Percentiles rank a stretch among this genome's conserved stretches.
Evolutionary conservation across 129 eudicot genomes (phyloP).

Genomic region (Glebionis coronaria): DNA sequence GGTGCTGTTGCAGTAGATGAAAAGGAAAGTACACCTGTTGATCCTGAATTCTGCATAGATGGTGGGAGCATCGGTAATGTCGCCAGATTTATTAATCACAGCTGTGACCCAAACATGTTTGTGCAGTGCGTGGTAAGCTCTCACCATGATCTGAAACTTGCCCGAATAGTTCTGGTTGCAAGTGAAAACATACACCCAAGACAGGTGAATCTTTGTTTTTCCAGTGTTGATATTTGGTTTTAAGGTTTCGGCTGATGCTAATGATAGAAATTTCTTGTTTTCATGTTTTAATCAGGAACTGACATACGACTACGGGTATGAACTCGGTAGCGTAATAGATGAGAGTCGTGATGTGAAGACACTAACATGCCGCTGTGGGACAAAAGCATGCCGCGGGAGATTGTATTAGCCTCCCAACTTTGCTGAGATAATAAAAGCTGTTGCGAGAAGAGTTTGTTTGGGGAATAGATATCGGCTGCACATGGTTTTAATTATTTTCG

Average conservation of each 20-base stretch:
- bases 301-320: constrained; percentile 75
- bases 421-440: no score
- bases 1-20: constrained; percentile 26
- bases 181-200: background rate
- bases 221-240: no score
- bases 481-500: no score
- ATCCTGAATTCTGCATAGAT: constrained; percentile 40
- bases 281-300: constrained; percentile 62
- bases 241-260: background rate
- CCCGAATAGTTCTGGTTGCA: no score
- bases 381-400: constrained; percentile 67
- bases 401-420: constrained; percentile 35
- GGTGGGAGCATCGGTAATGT: constrained; percentile 42
- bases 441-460: no score
- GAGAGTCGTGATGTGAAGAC: constrained; percentile 47
- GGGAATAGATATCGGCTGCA: no score
- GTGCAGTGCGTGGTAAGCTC: no score
- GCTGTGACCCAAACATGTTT: no score
- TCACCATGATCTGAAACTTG: no score
- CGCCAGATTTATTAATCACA: background rate
- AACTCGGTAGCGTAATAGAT: constrained; percentile 70
- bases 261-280: background rate
- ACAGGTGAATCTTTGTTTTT: constrained; percentile 7
- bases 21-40: background rate
- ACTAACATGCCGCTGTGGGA: constrained; percentile 72